These are phyloP conservation scores for Lactarius indigo DNA, from an alignment of 768 basidiomycete genomes.

Conservation along the genomic window DNA sequence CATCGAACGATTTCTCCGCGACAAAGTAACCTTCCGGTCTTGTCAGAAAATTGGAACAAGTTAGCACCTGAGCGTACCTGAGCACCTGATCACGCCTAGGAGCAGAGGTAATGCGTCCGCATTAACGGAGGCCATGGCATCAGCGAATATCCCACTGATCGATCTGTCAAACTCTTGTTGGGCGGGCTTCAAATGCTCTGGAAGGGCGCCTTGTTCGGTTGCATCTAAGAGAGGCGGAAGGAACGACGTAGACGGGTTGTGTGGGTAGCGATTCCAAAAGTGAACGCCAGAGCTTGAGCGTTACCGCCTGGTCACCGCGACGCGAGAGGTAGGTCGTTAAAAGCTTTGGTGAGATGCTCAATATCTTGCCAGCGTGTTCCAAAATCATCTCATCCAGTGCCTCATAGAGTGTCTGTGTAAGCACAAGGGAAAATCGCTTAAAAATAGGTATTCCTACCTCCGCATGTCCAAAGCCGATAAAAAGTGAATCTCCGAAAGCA, in stretches of 20 bases:
- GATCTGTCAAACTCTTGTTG: conserved; percentile 44
- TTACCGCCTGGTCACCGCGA: conserved; percentile 34
- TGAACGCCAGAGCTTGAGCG: conserved; percentile 43
- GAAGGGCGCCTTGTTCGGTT: conserved; percentile 38
- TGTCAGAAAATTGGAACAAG: conserved; percentile 12
- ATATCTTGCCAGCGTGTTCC: conserved; percentile 38
- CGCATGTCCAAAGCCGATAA: conserved; percentile 41
- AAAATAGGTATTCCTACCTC: conserved; percentile 37
- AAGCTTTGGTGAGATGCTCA: conserved; percentile 41
- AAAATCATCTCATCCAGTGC: conserved; percentile 44
- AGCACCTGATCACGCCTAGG: conserved; percentile 38
- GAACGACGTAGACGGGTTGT: conserved; percentile 32
- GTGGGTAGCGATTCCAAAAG: conserved; percentile 44
- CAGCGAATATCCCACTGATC: conserved; percentile 39
- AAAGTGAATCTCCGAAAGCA: conserved; percentile 50
- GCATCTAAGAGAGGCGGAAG: conserved; percentile 43
- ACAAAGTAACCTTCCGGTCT: conserved; percentile 31
- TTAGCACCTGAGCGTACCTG: conserved; percentile 34
- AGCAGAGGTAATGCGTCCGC: conserved; percentile 35
- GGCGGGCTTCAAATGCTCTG: conserved; percentile 44
- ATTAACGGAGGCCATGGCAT: conserved; percentile 33
- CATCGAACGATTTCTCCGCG: conserved; percentile 32
- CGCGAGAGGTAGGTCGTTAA: conserved; percentile 51
- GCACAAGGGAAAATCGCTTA: neutral
- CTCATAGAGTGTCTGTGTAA: conserved; percentile 30